Evolutionary conservation across 179 eudicot genomes (phyloP).

Genomic region (Drosera spatulata): DNA sequence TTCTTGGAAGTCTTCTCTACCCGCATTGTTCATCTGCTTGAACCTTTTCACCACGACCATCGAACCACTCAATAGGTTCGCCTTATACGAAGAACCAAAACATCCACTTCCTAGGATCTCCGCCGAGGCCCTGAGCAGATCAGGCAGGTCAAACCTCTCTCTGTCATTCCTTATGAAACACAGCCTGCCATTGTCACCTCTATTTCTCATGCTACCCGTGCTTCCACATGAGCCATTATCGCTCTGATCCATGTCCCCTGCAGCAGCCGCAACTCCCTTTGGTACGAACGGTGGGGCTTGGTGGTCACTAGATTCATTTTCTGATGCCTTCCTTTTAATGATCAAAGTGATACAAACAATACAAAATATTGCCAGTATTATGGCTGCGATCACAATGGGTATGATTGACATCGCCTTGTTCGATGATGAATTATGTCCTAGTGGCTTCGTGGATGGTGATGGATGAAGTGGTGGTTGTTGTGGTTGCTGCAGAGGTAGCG

Average conservation of each 20-base stretch:
- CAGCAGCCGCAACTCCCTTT: neutral
- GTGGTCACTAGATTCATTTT: neutral
- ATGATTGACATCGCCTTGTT: neutral
- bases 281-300: neutral
- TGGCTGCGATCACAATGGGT: conserved; percentile 11
- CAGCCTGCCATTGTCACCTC: conserved; percentile 26
- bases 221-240: conserved; percentile 1
- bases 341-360: neutral
- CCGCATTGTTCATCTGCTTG: conserved; percentile 60
- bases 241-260: neutral
- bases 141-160: conserved; percentile 54
- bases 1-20: conserved; percentile 60
- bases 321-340: neutral
- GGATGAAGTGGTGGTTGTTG: neutral
- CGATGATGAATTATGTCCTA: neutral
- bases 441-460: neutral
- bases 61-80: conserved; percentile 30
- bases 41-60: conserved; percentile 66
- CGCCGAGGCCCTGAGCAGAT: conserved; percentile 65
- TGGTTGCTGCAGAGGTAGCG: neutral
- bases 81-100: conserved; percentile 81
- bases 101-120: conserved; percentile 80
- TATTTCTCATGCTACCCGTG: neutral
- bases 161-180: conserved; percentile 41
- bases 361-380: conserved; percentile 7